Percentiles rank a stretch among this genome's conserved stretches.
These are phyloP conservation scores for Curvularia eragrostidis DNA, from an alignment of 2,329 filamentous ascomycete species.

Conservation along the genomic window DNA sequence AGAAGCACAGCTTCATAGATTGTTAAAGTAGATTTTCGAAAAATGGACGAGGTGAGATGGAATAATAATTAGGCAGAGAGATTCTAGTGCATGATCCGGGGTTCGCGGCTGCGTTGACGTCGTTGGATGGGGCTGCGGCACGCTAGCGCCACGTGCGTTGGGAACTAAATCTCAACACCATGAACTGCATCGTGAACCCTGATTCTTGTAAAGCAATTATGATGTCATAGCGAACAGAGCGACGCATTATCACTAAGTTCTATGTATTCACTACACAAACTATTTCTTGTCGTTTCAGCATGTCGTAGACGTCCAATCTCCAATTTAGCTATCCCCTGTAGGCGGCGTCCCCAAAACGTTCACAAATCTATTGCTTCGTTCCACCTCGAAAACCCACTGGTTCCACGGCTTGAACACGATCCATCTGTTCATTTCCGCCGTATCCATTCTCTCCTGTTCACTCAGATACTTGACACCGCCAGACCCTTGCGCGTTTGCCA, in stretches of 20 bases:
- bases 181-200: not conserved
- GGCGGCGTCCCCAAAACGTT: slow-evolving; percentile 39
- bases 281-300: no score
- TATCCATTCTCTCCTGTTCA: slow-evolving; percentile 44
- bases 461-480: slow-evolving; percentile 37
- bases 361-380: slow-evolving; percentile 38
- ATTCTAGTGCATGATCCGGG: not conserved
- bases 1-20: not conserved
- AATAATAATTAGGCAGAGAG: slow-evolving; percentile 6
- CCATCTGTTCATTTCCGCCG: slow-evolving; percentile 41
- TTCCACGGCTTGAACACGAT: slow-evolving; percentile 48
- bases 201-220: not conserved
- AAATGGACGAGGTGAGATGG: not conserved
- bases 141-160: slow-evolving; percentile 27
- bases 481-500: slow-evolving; percentile 29
- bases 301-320: not conserved
- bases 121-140: slow-evolving; percentile 19
- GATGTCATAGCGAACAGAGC: not conserved
- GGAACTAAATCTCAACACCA: slow-evolving; percentile 8
- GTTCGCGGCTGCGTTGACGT: slow-evolving; percentile 17
- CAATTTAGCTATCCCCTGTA: not conserved
- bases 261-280: no score
- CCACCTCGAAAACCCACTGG: slow-evolving; percentile 50
- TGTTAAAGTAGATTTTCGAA: not conserved
- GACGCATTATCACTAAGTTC: no score